These are phyloP conservation scores for Tetraselmis striata DNA, from an alignment of 139 green algal genomes.

Conservation along the genomic window DNA sequence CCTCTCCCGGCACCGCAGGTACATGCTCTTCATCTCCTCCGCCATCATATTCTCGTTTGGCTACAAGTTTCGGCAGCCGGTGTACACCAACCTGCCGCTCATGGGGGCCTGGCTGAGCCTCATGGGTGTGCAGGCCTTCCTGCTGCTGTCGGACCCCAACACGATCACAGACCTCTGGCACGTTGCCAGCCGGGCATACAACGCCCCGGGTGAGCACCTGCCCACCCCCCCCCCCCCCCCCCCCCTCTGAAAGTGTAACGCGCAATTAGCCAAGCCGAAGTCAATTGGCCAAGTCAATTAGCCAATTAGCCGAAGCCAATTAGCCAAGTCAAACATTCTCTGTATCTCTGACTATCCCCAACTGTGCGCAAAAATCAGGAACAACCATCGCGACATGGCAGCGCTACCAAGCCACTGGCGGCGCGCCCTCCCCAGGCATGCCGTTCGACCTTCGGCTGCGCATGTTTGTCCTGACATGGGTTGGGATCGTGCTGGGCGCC, in stretches of 20 bases:
- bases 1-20: too few species aligned
- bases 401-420: background rate
- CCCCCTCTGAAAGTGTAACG: too few species aligned
- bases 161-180: background rate
- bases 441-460: background rate
- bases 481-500: background rate
- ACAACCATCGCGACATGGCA: background rate
- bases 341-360: background rate
- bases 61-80: background rate
- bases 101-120: background rate
- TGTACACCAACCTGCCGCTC: background rate
- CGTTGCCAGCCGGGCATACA: background rate
- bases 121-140: background rate
- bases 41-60: background rate
- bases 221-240: too few species aligned
- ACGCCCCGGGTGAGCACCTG: background rate
- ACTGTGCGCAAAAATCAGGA: background rate
- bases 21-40: background rate
- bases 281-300: too few species aligned
- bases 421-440: background rate
- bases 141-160: background rate
- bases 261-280: too few species aligned
- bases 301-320: too few species aligned
- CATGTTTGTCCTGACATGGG: background rate
- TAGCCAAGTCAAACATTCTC: background rate